Percentiles rank a stretch among this genome's conserved stretches.
Evolutionary conservation across 2,329 filamentous ascomycete genomes (phyloP).

Genomic region (Colletotrichum lini): DNA sequence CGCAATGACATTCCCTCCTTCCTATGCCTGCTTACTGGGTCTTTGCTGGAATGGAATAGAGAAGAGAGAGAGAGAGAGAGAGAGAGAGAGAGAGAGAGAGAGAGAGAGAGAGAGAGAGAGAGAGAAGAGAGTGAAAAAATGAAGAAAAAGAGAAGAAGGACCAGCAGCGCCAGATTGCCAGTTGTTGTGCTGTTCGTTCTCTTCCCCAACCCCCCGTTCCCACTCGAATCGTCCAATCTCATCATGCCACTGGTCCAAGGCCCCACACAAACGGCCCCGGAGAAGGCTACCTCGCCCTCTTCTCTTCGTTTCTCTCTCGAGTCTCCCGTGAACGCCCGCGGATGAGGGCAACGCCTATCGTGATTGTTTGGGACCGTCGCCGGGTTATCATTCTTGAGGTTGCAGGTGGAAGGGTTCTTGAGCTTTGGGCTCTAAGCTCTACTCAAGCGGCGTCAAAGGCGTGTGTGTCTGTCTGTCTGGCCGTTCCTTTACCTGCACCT

Average conservation of each 20-base stretch:
- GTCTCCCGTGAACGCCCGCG: slow-evolving; percentile 8
- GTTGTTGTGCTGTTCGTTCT: slow-evolving; percentile 20
- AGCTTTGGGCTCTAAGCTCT: not conserved
- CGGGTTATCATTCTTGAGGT: not conserved
- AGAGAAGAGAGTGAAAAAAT: no score
- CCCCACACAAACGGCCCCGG: slow-evolving; percentile 10
- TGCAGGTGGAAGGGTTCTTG: not conserved
- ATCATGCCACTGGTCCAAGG: slow-evolving; percentile 29
- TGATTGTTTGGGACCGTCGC: not conserved
- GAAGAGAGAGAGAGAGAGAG: not conserved
- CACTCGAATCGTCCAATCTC: slow-evolving; percentile 29
- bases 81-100: not conserved
- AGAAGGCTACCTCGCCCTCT: slow-evolving; percentile 6
- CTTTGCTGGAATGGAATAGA: not conserved
- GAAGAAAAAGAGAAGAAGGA: no score
- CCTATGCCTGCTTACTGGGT: slow-evolving; percentile 5
- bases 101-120: not conserved
- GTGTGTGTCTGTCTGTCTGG: not conserved
- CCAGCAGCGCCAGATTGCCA: slow-evolving; percentile 16
- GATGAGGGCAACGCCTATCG: slow-evolving; percentile 4
- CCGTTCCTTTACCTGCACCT: slow-evolving; percentile 16
- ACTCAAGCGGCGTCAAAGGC: not conserved
- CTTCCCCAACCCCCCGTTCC: not conserved
- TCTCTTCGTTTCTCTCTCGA: slow-evolving; percentile 7
- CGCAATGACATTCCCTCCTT: not conserved